Evolutionary conservation across 1,139 yeast genomes (phyloP).

Genomic region (Chernovozyma sophiae-reginae): DNA sequence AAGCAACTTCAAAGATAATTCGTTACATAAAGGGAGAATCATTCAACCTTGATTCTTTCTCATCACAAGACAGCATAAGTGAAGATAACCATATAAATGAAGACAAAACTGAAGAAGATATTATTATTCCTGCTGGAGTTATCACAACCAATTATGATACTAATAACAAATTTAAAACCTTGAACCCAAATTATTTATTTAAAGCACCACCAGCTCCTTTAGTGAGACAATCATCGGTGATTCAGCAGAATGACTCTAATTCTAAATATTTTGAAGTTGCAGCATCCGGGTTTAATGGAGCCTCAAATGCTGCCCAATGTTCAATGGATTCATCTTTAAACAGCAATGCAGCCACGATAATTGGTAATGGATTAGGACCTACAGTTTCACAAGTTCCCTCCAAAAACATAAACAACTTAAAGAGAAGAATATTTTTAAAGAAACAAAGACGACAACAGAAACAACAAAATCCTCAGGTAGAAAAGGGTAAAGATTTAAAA

Average conservation of each 20-base stretch:
- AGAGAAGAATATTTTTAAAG: slow-evolving; percentile 47
- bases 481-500: slow-evolving; percentile 29
- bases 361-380: slow-evolving; percentile 72
- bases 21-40: slow-evolving; percentile 15
- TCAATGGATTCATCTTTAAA: slow-evolving; percentile 44
- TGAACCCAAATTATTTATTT: slow-evolving; percentile 10
- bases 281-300: slow-evolving; percentile 77
- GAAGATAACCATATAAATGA: slow-evolving; percentile 12
- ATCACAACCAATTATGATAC: slow-evolving; percentile 10
- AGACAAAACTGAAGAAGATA: slow-evolving; percentile 6
- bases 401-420: slow-evolving; percentile 57
- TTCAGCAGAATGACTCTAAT: slow-evolving; percentile 28
- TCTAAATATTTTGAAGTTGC: slow-evolving; percentile 59
- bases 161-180: slow-evolving; percentile 10
- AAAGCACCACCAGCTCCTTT: slow-evolving; percentile 24
- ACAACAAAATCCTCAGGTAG: slow-evolving; percentile 6
- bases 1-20: slow-evolving; percentile 33
- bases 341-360: slow-evolving; percentile 17
- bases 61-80: slow-evolving; percentile 23
- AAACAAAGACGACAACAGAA: slow-evolving; percentile 24
- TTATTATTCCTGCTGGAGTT: slow-evolving; percentile 5
- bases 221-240: slow-evolving; percentile 28
- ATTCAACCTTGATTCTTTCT: slow-evolving; percentile 19
- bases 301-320: slow-evolving; percentile 42
- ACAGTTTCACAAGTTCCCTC: slow-evolving; percentile 64